These are phyloP conservation scores for Naganishia sp. DNA, from an alignment of 1,284 basidiomycete species.

Conservation along the genomic window DNA sequence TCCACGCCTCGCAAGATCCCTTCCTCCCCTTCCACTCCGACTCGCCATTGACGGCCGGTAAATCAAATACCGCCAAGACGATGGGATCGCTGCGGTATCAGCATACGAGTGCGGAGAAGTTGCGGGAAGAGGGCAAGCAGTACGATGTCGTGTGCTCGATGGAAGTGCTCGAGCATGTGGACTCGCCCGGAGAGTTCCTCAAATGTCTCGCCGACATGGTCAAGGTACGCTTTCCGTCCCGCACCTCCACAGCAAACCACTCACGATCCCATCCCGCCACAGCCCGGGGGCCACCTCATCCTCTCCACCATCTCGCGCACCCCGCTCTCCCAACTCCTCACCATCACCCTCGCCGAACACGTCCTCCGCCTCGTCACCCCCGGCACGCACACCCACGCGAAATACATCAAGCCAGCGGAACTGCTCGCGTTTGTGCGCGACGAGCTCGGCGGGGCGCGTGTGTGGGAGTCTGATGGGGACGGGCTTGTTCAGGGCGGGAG, in stretches of 20 bases:
- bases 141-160: slow-evolving; percentile 96
- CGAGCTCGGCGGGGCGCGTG: slow-evolving; percentile 57
- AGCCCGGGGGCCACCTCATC: slow-evolving; percentile 95
- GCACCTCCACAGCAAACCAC: not conserved
- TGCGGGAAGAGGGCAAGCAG: slow-evolving; percentile 59
- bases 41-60: slow-evolving; percentile 2
- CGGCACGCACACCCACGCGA: slow-evolving; percentile 89
- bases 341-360: slow-evolving; percentile 87
- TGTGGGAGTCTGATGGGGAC: slow-evolving; percentile 43
- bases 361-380: slow-evolving; percentile 77
- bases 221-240: slow-evolving; percentile 62
- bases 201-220: slow-evolving; percentile 76
- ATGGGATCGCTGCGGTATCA: slow-evolving; percentile 62
- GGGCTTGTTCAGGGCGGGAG: slow-evolving; percentile 56
- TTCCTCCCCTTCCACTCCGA: slow-evolving; percentile 51
- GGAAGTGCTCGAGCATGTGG: slow-evolving; percentile 98
- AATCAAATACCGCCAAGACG: slow-evolving; percentile 33
- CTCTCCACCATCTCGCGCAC: slow-evolving; percentile 96
- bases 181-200: slow-evolving; percentile 83
- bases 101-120: slow-evolving; percentile 76
- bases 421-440: slow-evolving; percentile 78
- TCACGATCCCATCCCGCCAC: slow-evolving; percentile 22
- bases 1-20: slow-evolving; percentile 81
- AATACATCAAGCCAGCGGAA: slow-evolving; percentile 87
- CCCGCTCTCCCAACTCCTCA: slow-evolving; percentile 82